Evolutionary conservation across 768 basidiomycete species (phyloP).

Genomic region (Panaeolus papilionaceus): DNA sequence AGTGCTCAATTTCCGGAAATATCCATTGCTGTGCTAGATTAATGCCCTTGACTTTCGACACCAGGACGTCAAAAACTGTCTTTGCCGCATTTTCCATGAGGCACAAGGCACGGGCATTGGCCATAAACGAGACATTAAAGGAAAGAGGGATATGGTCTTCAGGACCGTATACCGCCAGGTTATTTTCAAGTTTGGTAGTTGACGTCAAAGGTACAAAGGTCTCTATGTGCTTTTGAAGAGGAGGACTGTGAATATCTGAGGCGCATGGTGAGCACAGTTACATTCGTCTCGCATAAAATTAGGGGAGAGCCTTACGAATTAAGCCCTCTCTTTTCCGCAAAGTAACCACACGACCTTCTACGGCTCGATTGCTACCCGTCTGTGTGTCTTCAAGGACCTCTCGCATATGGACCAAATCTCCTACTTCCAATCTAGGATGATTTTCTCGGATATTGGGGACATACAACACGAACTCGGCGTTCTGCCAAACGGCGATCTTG

Average conservation of each 20-base stretch:
- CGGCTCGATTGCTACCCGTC: conserved; percentile 44
- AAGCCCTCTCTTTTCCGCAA: conserved; percentile 53
- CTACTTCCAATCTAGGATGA: conserved; percentile 49
- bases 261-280: neutral
- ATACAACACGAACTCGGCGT: conserved; percentile 42
- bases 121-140: conserved; percentile 56
- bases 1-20: conserved; percentile 47
- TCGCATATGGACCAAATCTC: conserved; percentile 51
- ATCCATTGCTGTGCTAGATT: conserved; percentile 50
- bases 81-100: conserved; percentile 48
- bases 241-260: conserved; percentile 46
- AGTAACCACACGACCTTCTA: conserved; percentile 51
- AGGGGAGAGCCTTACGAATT: conserved; percentile 43
- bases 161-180: conserved; percentile 34
- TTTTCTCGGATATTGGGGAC: conserved; percentile 49
- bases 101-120: conserved; percentile 48
- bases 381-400: conserved; percentile 40
- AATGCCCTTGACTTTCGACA: conserved; percentile 22
- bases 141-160: conserved; percentile 45
- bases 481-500: conserved; percentile 42
- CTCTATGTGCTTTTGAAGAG: conserved; percentile 47
- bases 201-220: conserved; percentile 34
- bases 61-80: conserved; percentile 34
- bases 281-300: neutral
- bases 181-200: conserved; percentile 30